Conservation (phyloP, 805 yeast genomes). For the Pichia deserticola region DNA sequence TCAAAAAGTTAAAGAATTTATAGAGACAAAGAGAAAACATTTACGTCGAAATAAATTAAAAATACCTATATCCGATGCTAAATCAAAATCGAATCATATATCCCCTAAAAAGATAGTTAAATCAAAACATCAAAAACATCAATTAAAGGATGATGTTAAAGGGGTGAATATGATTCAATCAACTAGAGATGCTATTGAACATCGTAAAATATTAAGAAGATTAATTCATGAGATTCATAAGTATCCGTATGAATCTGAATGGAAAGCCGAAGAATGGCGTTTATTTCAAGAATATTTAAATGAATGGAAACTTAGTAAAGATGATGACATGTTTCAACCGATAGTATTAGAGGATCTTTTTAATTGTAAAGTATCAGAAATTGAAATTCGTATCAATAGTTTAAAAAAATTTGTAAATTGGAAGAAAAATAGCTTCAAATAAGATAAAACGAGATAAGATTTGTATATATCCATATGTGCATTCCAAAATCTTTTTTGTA, state of each 20-base stretch:
- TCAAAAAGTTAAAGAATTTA: constrained; percentile 19
- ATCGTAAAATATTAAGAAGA: background rate
- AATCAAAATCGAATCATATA: no score
- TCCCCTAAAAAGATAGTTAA: no score
- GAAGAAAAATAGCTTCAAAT: constrained; percentile 7
- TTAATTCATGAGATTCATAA: constrained; percentile 6
- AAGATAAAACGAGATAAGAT: no score
- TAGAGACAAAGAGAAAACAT: constrained; percentile 10
- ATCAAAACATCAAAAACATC: no score
- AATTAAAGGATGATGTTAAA: background rate
- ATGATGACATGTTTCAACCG: constrained; percentile 7
- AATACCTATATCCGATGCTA: background rate
- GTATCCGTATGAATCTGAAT: constrained; percentile 10
- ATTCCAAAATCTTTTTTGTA: no score
- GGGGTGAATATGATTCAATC: background rate
- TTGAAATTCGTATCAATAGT: constrained; percentile 16
- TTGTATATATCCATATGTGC: no score
- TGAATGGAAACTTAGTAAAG: constrained; percentile 15
- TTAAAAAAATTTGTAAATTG: constrained; percentile 16
- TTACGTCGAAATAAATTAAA: background rate
- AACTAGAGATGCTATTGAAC: background rate
- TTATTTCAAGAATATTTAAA: constrained; percentile 16
- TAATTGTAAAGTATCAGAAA: constrained; percentile 19
- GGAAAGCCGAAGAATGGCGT: constrained; percentile 22
- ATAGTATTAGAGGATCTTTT: constrained; percentile 12